A percentile compares a stretch with the other conserved stretches of the same genome.
phyloP scores from a whole-genome alignment of 1,284 basidiomycete genomes.

The Melampsora larici-populina region DNA sequence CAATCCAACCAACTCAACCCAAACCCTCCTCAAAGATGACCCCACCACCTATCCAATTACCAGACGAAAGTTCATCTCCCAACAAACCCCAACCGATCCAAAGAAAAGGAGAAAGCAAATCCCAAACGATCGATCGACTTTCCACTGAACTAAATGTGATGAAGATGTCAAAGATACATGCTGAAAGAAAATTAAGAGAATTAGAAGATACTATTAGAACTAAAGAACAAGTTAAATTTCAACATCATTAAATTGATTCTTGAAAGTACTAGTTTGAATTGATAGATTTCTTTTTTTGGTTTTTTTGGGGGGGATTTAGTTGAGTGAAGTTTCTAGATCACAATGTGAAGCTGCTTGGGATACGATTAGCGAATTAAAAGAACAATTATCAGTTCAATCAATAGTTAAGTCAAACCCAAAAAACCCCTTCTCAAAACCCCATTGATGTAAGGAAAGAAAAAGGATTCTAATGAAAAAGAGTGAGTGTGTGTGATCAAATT shows the following conservation, averaged over 20 bases:
- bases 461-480: not conserved
- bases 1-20: too few species aligned
- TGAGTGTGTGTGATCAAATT: not conserved
- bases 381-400: constrained; percentile 30
- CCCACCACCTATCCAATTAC: not conserved
- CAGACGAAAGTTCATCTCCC: not conserved
- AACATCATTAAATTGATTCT: not conserved
- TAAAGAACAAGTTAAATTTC: constrained; percentile 22
- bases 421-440: not conserved
- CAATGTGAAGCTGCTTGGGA: constrained; percentile 41
- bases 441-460: too few species aligned
- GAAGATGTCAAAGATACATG: constrained; percentile 38
- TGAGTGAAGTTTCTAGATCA: constrained; percentile 27
- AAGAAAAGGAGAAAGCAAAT: constrained; percentile 33
- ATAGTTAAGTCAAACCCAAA: constrained; percentile 9
- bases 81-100: not conserved
- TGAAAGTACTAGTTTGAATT: too few species aligned
- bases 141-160: constrained; percentile 37
- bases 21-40: not conserved
- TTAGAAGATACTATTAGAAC: constrained; percentile 27
- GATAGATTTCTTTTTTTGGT: not conserved
- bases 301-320: not conserved
- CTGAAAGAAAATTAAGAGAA: constrained; percentile 21
- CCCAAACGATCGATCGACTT: constrained; percentile 32
- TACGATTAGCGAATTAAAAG: constrained; percentile 16